Conservation (phyloP, 306 rosid species). For the Glycyrrhiza uralensis region DNA sequence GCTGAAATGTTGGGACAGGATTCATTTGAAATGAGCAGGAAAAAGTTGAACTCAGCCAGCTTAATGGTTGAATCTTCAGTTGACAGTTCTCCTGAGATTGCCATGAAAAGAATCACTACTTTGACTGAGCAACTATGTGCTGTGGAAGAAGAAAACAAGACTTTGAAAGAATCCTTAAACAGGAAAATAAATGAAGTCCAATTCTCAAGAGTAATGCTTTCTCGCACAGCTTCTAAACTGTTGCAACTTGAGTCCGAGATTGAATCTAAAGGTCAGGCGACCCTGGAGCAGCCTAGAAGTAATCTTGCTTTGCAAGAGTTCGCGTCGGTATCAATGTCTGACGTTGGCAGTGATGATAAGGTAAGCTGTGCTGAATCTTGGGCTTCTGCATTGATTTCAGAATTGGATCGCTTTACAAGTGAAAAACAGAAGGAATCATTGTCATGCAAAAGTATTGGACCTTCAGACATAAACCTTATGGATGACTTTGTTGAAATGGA, state of each 20-base stretch:
- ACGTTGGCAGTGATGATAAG: slow-evolving; percentile 68
- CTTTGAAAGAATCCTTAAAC: slow-evolving; percentile 51
- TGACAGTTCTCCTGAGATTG: slow-evolving; percentile 44
- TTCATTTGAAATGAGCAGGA: slow-evolving; percentile 48
- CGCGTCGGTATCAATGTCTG: slow-evolving; percentile 54
- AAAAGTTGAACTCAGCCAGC: slow-evolving; percentile 42
- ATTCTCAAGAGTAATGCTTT: slow-evolving; percentile 57
- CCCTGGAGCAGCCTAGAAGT: slow-evolving; percentile 42
- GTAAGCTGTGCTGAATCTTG: slow-evolving; percentile 71
- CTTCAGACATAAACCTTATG: slow-evolving; percentile 71
- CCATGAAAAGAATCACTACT: slow-evolving; percentile 32
- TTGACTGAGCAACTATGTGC: slow-evolving; percentile 54
- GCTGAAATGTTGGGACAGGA: slow-evolving; percentile 68
- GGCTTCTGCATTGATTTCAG: slow-evolving; percentile 73
- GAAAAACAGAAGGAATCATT: slow-evolving; percentile 46
- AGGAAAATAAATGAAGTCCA: slow-evolving; percentile 64
- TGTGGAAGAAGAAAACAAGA: slow-evolving; percentile 69
- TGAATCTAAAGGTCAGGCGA: slow-evolving; percentile 40
- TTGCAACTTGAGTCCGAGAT: slow-evolving; percentile 42
- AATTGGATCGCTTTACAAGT: slow-evolving; percentile 58
- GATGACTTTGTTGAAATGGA: slow-evolving; percentile 95
- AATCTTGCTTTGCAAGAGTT: slow-evolving; percentile 41
- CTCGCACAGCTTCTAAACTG: slow-evolving; percentile 54
- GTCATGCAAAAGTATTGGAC: slow-evolving; percentile 49
- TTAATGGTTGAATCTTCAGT: slow-evolving; percentile 39